phyloP scores from a whole-genome alignment of 208 protist species.

The Strigomonas oncopelti region DNA sequence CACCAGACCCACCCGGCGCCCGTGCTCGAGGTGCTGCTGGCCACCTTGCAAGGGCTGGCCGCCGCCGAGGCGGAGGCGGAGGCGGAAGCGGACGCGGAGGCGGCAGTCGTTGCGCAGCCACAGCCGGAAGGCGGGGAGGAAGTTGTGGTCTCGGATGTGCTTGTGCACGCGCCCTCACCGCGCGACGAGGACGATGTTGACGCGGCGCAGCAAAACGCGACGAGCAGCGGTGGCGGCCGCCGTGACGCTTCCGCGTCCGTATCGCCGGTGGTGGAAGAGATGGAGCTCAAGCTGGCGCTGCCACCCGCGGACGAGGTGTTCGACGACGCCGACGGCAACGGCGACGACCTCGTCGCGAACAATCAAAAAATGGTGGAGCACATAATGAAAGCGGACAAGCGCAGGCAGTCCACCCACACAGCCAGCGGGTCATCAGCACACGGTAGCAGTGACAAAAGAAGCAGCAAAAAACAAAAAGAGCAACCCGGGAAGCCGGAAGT shows the following conservation, averaged over 20 bases:
- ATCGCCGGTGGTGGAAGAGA: not conserved
- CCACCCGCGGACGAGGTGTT: not conserved
- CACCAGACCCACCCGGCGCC: conserved; percentile 19
- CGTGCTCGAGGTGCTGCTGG: conserved; percentile 16
- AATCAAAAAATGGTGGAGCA: not conserved
- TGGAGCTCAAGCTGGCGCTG: not conserved
- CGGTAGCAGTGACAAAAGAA: too few relatives aligned
- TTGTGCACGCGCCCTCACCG: too few relatives aligned
- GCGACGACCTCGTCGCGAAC: not conserved
- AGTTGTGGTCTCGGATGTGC: too few relatives aligned
- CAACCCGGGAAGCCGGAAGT: not conserved
- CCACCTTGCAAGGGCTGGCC: not conserved
- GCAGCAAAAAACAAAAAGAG: too few relatives aligned
- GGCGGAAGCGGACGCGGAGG: not conserved
- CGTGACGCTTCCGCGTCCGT: too few relatives aligned
- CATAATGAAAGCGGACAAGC: not conserved
- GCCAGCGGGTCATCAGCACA: not conserved
- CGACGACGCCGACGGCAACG: not conserved
- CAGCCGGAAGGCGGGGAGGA: not conserved
- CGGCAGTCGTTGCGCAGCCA: too few relatives aligned
- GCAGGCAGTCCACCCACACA: not conserved
- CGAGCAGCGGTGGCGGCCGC: too few relatives aligned
- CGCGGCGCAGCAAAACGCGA: too few relatives aligned
- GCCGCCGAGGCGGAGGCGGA: not conserved
- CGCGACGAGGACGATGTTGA: too few relatives aligned